Conservation (phyloP, 2,329 filamentous ascomycete species). For the Trichophyton schoenleinii region DNA sequence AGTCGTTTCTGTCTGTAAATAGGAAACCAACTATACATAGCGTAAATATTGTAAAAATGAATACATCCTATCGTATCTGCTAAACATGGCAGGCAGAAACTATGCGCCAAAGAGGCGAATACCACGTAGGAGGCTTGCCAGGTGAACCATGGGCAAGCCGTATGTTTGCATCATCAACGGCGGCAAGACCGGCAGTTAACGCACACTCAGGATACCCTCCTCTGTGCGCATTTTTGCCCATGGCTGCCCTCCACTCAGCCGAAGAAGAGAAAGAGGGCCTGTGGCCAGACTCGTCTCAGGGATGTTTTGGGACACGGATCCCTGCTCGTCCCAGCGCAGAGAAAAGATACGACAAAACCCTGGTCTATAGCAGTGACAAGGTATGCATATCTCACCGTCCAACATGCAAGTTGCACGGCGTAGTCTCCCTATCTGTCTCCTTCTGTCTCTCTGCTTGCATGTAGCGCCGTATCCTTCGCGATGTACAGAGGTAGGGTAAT, state of each 20-base stretch:
- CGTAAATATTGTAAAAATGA: background rate
- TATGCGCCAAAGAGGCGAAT: background rate
- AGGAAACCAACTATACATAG: no score
- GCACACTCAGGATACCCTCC: no score
- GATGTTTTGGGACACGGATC: background rate
- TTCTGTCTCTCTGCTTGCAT: background rate
- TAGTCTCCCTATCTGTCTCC: no score
- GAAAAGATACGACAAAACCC: background rate
- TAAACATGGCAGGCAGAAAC: no score
- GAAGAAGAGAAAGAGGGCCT: background rate
- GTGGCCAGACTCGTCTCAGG: background rate
- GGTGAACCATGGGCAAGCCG: background rate
- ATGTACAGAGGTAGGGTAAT: no score
- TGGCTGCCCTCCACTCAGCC: background rate
- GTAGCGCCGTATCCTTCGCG: background rate
- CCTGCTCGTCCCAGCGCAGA: slow-evolving; percentile 10
- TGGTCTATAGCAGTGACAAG: background rate
- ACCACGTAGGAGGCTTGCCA: background rate
- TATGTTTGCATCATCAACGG: background rate
- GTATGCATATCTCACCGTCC: no score
- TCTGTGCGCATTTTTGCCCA: background rate
- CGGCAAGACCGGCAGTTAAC: background rate
- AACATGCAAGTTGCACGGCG: no score
- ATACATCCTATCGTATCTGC: no score
- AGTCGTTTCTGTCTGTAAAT: no score